phyloP scores from a whole-genome alignment of 1,139 yeast species.

The Hemisphaericaspora lyxosophila region DNA sequence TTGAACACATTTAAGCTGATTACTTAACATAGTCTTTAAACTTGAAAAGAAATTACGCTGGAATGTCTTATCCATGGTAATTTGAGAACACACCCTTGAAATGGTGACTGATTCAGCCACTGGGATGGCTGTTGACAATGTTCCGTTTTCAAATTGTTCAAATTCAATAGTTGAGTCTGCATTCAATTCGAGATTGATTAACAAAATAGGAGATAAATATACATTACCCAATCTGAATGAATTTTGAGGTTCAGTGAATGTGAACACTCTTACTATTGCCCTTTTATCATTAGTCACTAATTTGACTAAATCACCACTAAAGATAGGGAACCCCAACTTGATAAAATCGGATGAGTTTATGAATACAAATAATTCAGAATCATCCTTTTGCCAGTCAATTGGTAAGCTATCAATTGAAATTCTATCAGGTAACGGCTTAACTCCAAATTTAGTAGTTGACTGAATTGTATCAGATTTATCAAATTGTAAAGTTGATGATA shows the following conservation, averaged over 20 bases:
- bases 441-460: constrained; percentile 19
- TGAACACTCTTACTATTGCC: constrained; percentile 49
- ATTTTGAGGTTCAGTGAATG: constrained; percentile 64
- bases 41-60: constrained; percentile 68
- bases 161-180: constrained; percentile 28
- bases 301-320: constrained; percentile 67
- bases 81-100: constrained; percentile 69
- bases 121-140: constrained; percentile 26
- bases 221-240: constrained; percentile 37
- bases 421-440: constrained; percentile 32
- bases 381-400: constrained; percentile 37
- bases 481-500: constrained; percentile 32
- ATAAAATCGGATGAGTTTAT: constrained; percentile 53
- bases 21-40: constrained; percentile 62
- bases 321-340: constrained; percentile 53
- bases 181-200: constrained; percentile 48
- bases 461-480: constrained; percentile 10
- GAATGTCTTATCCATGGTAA: constrained; percentile 63
- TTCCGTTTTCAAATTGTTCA: constrained; percentile 18
- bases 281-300: constrained; percentile 22
- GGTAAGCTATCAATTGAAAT: constrained; percentile 27
- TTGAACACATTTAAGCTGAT: constrained; percentile 55
- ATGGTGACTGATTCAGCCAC: constrained; percentile 53
- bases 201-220: constrained; percentile 66
- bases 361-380: constrained; percentile 50